A percentile compares a stretch with the other conserved stretches of the same genome.
Evolutionary conservation across 1,139 yeast species (phyloP).

Genomic region (Magnusiomyces tetraspermus): DNA sequence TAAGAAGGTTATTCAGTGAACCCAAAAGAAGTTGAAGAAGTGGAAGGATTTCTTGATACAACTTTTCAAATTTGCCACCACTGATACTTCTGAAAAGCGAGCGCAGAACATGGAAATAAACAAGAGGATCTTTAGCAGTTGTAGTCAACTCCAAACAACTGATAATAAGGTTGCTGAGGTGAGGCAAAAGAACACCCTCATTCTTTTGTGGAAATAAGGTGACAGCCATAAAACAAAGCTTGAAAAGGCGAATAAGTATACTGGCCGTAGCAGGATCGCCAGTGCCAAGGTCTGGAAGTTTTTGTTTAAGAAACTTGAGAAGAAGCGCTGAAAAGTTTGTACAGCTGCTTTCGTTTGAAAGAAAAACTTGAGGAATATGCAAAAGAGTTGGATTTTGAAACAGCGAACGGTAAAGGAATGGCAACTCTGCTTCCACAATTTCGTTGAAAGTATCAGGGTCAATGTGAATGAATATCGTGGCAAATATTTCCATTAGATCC

Average conservation of each 20-base stretch:
- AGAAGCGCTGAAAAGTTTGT: conserved; percentile 87
- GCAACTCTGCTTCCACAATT: conserved; percentile 73
- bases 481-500: conserved; percentile 91
- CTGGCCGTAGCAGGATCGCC: conserved; percentile 71
- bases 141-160: conserved; percentile 75
- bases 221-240: conserved; percentile 91
- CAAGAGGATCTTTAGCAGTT: conserved; percentile 84
- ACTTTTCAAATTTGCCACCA: conserved; percentile 87
- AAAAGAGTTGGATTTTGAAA: conserved; percentile 76
- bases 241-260: conserved; percentile 75
- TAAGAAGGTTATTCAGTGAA: conserved; percentile 71
- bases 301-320: conserved; percentile 63
- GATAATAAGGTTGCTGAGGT: conserved; percentile 70
- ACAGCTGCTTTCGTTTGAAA: conserved; percentile 88
- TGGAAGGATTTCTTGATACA: conserved; percentile 89
- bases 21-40: conserved; percentile 77
- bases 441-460: conserved; percentile 96
- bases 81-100: conserved; percentile 90
- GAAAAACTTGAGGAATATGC: conserved; percentile 86
- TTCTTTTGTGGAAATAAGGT: conserved; percentile 81
- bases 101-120: conserved; percentile 78
- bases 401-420: conserved; percentile 69
- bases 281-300: conserved; percentile 70
- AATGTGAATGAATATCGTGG: conserved; percentile 84
- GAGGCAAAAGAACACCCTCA: conserved; percentile 81